Conservation (phyloP, 306 rosid species). For the Casuarina glauca region DNA sequence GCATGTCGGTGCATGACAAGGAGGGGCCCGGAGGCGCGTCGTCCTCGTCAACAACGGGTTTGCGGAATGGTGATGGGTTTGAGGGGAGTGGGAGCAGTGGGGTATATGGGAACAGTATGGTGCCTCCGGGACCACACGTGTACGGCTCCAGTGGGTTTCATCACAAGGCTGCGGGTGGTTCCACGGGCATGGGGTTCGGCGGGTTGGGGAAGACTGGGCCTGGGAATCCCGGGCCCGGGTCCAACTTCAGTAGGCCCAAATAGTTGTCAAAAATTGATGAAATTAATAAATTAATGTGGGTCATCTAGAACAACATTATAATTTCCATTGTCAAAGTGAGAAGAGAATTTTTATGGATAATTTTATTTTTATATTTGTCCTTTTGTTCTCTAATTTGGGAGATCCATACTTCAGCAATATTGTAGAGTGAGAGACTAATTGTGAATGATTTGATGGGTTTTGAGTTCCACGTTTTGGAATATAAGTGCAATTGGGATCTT, state of each 20-base stretch:
- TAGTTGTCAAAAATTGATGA: not conserved
- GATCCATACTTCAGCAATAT: too few relatives aligned
- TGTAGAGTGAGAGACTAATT: too few relatives aligned
- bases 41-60: constrained; percentile 23
- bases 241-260: constrained; percentile 46
- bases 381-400: too few relatives aligned
- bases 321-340: not conserved
- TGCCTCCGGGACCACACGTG: constrained; percentile 71
- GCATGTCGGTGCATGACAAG: constrained; percentile 62
- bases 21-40: constrained; percentile 34
- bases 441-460: too few relatives aligned
- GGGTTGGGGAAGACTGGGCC: constrained; percentile 56
- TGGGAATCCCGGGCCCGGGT: constrained; percentile 51
- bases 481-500: too few relatives aligned
- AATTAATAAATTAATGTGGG: not conserved
- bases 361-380: not conserved
- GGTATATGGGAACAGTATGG: constrained; percentile 31
- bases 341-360: not conserved
- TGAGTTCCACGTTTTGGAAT: too few relatives aligned
- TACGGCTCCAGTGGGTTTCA: constrained; percentile 65
- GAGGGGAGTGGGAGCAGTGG: not conserved
- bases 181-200: constrained; percentile 11
- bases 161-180: constrained; percentile 45
- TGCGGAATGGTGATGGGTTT: constrained; percentile 27
- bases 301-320: not conserved